Conservation (phyloP, 345 rosid species). For the thale cress (Arabidopsis thaliana) region TAIR10.1 NC_003071.7:17215501-17216000, state of each 20-base stretch:
- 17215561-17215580: slow-evolving; percentile 58
- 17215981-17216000: slow-evolving; percentile 29
- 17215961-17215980: slow-evolving; percentile 35
- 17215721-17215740: background rate
- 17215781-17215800: background rate
- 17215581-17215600: slow-evolving; percentile 14
- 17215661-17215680: background rate
- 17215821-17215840: slow-evolving; percentile 52
- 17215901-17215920: slow-evolving; percentile 43
- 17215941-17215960: slow-evolving; percentile 46
- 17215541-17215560: slow-evolving; percentile 53
- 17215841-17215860: slow-evolving; percentile 62
- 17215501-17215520: slow-evolving; percentile 61
- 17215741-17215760: background rate
- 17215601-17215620: background rate
- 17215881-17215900: slow-evolving; percentile 48
- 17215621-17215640: background rate
- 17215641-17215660: background rate
- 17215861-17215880: slow-evolving; percentile 53
- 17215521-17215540: slow-evolving; percentile 83
- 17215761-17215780: background rate
- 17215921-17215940: slow-evolving; percentile 46
- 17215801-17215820: background rate
- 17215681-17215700: background rate
- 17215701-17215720: background rate